Base-by-base conservation (phyloP, 805 yeast species). In the Komagataella pastoris region DNA sequence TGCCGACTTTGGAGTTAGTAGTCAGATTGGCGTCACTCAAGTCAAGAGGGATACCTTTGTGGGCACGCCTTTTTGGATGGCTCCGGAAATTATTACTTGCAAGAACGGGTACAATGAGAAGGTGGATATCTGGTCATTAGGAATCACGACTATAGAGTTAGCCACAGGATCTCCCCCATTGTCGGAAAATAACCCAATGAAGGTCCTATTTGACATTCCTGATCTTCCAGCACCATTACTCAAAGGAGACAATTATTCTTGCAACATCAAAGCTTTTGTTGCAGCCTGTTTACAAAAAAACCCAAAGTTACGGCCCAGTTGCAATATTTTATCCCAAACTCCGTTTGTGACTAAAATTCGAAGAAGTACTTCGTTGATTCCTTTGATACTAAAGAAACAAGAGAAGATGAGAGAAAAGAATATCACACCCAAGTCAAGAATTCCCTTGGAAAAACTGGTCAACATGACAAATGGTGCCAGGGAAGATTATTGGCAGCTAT, bases 21-120 rank as follows among this genome's bases (percentile, higher is more conserved):
- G 93, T 0, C 93, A 88, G 64, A 72, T 90, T 24, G 76, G 83
- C 18, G 66, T 72, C 47, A 74, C 84, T 1, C 65, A 65, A 50
- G 65, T 70, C 19, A 73, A 73, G 54, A 76, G 83, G 56, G 79
- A 77, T 52, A 87, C 97, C 0, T 83, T 90, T 72, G 96, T 89
- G 50, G 98, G 98, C 1, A 89, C 97, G 0, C 97, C 97, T 12
- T 88, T 80, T 65, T 90, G 97, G 97, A 90, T 91, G 98, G 99
- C 99, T 0, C 99, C 99, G 0, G 99, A 93, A 64, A 85, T 91
- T n/a, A 85, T 93, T 47, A 64, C 72, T 4, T 63, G 75, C 52
- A 49, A 50, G 48, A 64, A 67, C 7, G 95, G 93, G 0, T 89
- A 93, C 64, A 76, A 86, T 61, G 85, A 83, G 55, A 86, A 85